Evolutionary conservation across 2,329 filamentous ascomycete genomes (phyloP), one percentile per base, ranked within the genome.

Genomic region (Cordyceps fumosorosea): DNA sequence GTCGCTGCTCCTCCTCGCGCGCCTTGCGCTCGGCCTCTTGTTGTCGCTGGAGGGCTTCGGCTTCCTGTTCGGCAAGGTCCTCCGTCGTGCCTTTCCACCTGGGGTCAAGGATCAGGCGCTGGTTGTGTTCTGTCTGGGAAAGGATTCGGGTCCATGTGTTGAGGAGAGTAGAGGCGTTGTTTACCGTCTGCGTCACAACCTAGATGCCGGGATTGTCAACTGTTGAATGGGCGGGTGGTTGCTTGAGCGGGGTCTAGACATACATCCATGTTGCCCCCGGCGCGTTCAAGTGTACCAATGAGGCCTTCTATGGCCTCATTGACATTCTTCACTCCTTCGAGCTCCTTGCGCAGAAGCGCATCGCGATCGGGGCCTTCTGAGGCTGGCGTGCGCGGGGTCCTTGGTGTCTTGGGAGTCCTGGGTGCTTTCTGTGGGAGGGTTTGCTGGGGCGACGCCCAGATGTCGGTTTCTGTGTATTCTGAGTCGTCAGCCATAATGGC

Each of bases 81-180:
- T 93, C 87, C 5, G 86, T 90, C 32, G 93, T 90, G 62, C 95
- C 95, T 71, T 93, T 89, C 92, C 93, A 99, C 63, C 86, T 81
- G 2, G 91, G 90, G 70, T 96, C 89, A 52, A 98, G 81, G 51
- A 99, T 88, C 56, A 99, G 80, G 26, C 95, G 87, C 74, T 98
- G 93, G 72, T 96, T 98, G 76, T 99, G 95, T 76, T 99, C 95
- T 5, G 95, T 97, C 75, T 99, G 95, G 7, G 91, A 95, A 14
- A 99, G 84, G 67, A 99, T 97, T 58, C 92, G 88, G 10, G 92
- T 96, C 93, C 93, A 99, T 18, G 93, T 96, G 69, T 96, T 92
- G 37, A 99, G 86, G 16, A 99, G 84, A 1, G 89, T 90, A 16
- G 93, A 96, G 3, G 95, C 92, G 61, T 93, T 93, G 67, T 84